Evolutionary conservation across 805 yeast genomes (phyloP).

Genomic region (Ogataea ramenticola): DNA sequence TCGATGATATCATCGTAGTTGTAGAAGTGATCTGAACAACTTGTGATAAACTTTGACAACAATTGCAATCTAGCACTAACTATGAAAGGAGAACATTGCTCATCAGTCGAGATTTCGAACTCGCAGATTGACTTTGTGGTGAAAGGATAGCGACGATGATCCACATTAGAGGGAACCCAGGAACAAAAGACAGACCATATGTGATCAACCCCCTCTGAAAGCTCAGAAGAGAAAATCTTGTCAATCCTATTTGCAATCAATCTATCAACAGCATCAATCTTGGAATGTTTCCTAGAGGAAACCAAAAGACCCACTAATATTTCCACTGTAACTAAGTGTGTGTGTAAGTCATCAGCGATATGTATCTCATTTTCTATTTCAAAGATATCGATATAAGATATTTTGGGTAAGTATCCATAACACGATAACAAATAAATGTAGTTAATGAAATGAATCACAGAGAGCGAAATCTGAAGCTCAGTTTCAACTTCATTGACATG

Average conservation of each 20-base stretch:
- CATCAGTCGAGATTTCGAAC: conserved; percentile 39
- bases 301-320: conserved; percentile 56
- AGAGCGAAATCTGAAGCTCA: conserved; percentile 37
- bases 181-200: conserved; percentile 74
- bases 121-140: conserved; percentile 37
- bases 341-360: conserved; percentile 60
- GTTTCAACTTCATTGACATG: conserved; percentile 65
- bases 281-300: conserved; percentile 35
- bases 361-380: conserved; percentile 43
- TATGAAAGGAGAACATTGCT: conserved; percentile 51
- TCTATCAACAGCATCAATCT: conserved; percentile 33
- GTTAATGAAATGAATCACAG: conserved; percentile 54
- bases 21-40: conserved; percentile 33
- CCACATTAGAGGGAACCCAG: conserved; percentile 65
- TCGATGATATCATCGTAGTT: conserved; percentile 36
- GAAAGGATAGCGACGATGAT: conserved; percentile 57
- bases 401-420: conserved; percentile 32
- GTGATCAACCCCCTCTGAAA: conserved; percentile 65
- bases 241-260: conserved; percentile 38
- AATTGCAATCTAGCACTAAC: conserved; percentile 57
- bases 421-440: conserved; percentile 43
- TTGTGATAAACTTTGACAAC: conserved; percentile 33
- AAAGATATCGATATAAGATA: conserved; percentile 46
- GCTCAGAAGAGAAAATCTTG: conserved; percentile 42
- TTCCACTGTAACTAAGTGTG: conserved; percentile 73